These are phyloP conservation scores for Neurospora discreta DNA, from an alignment of 495 filamentous ascomycete species.

Conservation along the genomic window DNA sequence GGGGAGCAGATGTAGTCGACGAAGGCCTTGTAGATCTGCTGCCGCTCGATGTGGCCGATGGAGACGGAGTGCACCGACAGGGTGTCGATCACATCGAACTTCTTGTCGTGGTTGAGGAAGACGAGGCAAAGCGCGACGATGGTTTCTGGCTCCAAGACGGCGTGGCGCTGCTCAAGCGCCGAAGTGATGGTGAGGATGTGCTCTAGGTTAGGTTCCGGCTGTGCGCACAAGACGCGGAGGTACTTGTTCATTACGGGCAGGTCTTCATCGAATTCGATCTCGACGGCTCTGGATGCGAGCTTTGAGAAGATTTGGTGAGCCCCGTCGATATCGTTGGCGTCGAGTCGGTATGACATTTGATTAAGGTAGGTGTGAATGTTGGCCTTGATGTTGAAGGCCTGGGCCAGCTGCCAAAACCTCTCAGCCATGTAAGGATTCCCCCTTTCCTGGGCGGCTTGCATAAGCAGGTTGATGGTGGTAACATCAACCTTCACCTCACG, in stretches of 20 bases:
- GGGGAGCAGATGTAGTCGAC: slow-evolving; percentile 49
- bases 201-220: slow-evolving; percentile 43
- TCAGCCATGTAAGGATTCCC: slow-evolving; percentile 61
- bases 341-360: slow-evolving; percentile 63
- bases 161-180: slow-evolving; percentile 61
- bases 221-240: slow-evolving; percentile 57
- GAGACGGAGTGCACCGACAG: slow-evolving; percentile 55
- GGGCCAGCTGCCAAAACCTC: slow-evolving; percentile 53
- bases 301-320: slow-evolving; percentile 52
- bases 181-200: slow-evolving; percentile 60
- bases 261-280: slow-evolving; percentile 41
- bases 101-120: slow-evolving; percentile 62
- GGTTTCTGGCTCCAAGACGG: slow-evolving; percentile 57
- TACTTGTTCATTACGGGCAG: slow-evolving; percentile 61
- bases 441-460: slow-evolving; percentile 60
- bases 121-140: slow-evolving; percentile 56
- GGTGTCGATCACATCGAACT: slow-evolving; percentile 64
- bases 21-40: slow-evolving; percentile 49
- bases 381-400: slow-evolving; percentile 49
- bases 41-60: slow-evolving; percentile 54
- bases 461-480: slow-evolving; percentile 61
- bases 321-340: slow-evolving; percentile 54
- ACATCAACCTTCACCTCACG: slow-evolving; percentile 45
- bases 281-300: slow-evolving; percentile 37
- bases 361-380: slow-evolving; percentile 57